Evolutionary conservation across 768 basidiomycete genomes (phyloP).

Genomic region (Termitomyces sp.): DNA sequence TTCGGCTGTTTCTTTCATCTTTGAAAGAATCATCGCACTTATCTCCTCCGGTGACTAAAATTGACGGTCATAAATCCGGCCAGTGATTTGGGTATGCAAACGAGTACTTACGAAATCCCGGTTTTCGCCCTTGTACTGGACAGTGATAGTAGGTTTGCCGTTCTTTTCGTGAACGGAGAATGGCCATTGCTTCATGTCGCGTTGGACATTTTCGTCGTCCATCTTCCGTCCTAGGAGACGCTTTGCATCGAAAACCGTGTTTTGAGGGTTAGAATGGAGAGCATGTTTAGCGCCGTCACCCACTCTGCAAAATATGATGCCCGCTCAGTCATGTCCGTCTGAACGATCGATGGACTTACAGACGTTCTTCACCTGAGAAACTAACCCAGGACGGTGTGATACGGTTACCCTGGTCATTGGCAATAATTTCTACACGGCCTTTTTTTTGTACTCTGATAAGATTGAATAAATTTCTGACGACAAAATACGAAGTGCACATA

Average conservation of each 20-base stretch:
- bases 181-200: no score
- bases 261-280: no score
- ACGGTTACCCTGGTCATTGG: slow-evolving; percentile 82
- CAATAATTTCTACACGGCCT: slow-evolving; percentile 68
- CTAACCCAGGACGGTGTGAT: slow-evolving; percentile 82
- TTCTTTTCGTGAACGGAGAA: slow-evolving; percentile 19
- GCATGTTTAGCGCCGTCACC: slow-evolving; percentile 12
- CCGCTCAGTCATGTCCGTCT: not conserved
- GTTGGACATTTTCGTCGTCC: no score
- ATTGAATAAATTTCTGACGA: not conserved
- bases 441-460: slow-evolving; percentile 38
- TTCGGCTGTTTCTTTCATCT: no score
- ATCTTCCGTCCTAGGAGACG: slow-evolving; percentile 18
- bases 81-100: not conserved
- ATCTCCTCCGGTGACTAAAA: slow-evolving; percentile 59
- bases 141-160: slow-evolving; percentile 33
- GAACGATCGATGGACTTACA: slow-evolving; percentile 18
- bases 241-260: slow-evolving; percentile 44
- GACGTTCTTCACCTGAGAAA: slow-evolving; percentile 76
- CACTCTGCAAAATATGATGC: not conserved
- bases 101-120: slow-evolving; percentile 45
- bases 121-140: slow-evolving; percentile 35
- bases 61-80: not conserved
- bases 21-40: slow-evolving; percentile 18
- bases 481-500: slow-evolving; percentile 12